A percentile compares a stretch with the other conserved stretches of the same genome.
These are phyloP conservation scores for Pseudoperonospora humuli DNA, from an alignment of 352 stramenopile genomes.

Conservation along the genomic window DNA sequence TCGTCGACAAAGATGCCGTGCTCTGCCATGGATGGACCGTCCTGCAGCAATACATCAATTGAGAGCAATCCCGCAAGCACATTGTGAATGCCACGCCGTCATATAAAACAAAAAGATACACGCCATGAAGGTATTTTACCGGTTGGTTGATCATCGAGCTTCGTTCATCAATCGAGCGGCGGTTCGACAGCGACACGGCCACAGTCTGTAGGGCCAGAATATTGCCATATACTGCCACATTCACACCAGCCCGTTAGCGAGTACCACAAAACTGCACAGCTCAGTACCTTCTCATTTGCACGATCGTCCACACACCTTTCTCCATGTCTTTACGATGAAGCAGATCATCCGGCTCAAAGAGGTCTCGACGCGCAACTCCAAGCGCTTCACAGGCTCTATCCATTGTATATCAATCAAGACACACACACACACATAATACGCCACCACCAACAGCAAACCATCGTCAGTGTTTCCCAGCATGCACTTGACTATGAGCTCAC, in stretches of 20 bases:
- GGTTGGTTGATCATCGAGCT: conserved; percentile 41
- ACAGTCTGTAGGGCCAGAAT: conserved; percentile 68
- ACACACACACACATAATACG: too few relatives aligned
- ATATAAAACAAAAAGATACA: conserved; percentile 6
- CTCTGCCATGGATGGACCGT: conserved; percentile 39
- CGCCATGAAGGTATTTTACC: conserved; percentile 7
- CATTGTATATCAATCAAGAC: too few relatives aligned
- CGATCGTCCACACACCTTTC: conserved; percentile 40
- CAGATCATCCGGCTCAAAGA: conserved; percentile 71
- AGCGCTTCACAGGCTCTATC: conserved; percentile 58
- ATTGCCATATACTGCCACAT: conserved; percentile 61
- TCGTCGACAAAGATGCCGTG: conserved; percentile 36
- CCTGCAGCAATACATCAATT: conserved; percentile 15
- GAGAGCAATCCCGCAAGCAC: background rate
- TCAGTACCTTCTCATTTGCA: background rate
- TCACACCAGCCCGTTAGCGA: conserved; percentile 3
- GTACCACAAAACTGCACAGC: background rate
- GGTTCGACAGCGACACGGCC: conserved; percentile 62
- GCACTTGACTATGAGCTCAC: too few relatives aligned
- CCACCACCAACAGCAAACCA: conserved; percentile 6
- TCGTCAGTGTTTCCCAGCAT: conserved; percentile 9
- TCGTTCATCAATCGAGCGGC: conserved; percentile 72
- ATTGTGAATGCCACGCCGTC: conserved; percentile 1
- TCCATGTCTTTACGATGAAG: conserved; percentile 48
- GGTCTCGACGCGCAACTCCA: conserved; percentile 44